Evolutionary conservation across 2,329 filamentous ascomycete species (phyloP).

Genomic region (Cucurbitaria berberidis): DNA sequence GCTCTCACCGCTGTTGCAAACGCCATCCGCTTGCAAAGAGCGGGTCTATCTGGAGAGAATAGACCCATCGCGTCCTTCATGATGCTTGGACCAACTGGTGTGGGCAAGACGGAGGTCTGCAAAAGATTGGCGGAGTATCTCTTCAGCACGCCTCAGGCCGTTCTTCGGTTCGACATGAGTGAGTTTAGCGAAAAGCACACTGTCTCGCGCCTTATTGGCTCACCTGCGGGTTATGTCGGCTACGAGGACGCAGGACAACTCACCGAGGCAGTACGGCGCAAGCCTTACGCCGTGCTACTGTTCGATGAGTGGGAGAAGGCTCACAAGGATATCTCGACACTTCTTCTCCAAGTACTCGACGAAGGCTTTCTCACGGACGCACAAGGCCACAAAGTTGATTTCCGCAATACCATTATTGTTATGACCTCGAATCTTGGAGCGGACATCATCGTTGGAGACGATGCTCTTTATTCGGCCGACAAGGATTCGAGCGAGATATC

Average conservation of each 20-base stretch:
- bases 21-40: constrained; percentile 91
- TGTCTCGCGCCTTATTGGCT: constrained; percentile 88
- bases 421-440: constrained; percentile 95
- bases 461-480: constrained; percentile 67
- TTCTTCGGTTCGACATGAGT: constrained; percentile 95
- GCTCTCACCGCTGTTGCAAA: constrained; percentile 89
- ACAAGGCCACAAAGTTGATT: constrained; percentile 96
- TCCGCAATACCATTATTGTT: constrained; percentile 95
- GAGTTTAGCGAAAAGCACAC: constrained; percentile 99
- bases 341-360: constrained; percentile 92
- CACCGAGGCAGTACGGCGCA: constrained; percentile 91
- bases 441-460: constrained; percentile 81
- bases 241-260: constrained; percentile 97
- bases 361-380: constrained; percentile 95
- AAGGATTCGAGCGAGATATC: constrained; percentile 68
- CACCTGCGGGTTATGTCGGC: constrained; percentile 91
- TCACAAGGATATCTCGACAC: constrained; percentile 89
- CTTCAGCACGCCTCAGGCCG: constrained; percentile 88
- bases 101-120: constrained; percentile 96
- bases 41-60: constrained; percentile 89
- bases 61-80: constrained; percentile 93
- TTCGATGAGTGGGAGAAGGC: constrained; percentile 99
- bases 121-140: constrained; percentile 94
- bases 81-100: constrained; percentile 95
- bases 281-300: constrained; percentile 91